Evolutionary conservation across 345 rosid species (phyloP).

Genomic region (Gossypium raimondii): DNA sequence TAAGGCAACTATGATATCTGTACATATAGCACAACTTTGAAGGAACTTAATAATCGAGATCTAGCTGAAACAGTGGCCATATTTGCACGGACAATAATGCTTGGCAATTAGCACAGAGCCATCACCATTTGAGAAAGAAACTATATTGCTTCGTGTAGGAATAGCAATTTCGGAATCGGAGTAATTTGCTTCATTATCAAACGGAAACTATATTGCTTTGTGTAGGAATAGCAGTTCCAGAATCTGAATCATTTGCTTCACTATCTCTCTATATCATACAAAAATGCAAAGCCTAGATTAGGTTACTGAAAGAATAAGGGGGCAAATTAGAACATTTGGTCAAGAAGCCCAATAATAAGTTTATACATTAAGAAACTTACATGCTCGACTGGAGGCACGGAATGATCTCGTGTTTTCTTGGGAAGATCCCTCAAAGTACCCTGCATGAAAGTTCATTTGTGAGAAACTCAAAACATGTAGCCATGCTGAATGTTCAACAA

Average conservation of each 20-base stretch:
- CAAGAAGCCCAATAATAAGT: not conserved
- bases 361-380: constrained; percentile 21
- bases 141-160: constrained; percentile 34
- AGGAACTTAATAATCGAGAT: constrained; percentile 18
- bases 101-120: constrained; percentile 34
- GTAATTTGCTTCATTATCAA: constrained; percentile 45
- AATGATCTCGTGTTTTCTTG: constrained; percentile 52
- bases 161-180: constrained; percentile 37
- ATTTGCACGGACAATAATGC: constrained; percentile 16
- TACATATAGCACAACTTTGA: constrained; percentile 35
- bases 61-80: constrained; percentile 19
- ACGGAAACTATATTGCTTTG: constrained; percentile 31
- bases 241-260: constrained; percentile 43
- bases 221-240: constrained; percentile 37
- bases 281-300: not conserved
- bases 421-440: constrained; percentile 66
- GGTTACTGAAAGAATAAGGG: not conserved
- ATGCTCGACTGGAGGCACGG: constrained; percentile 43
- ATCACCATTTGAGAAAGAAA: constrained; percentile 42
- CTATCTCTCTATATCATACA: constrained; percentile 39
- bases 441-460: constrained; percentile 32
- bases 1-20: constrained; percentile 40
- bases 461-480: constrained; percentile 1
- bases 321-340: not conserved
- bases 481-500: not conserved